Evolutionary conservation across 2,329 filamentous ascomycete genomes (phyloP).

Genomic region (Bipolaris zeicola): DNA sequence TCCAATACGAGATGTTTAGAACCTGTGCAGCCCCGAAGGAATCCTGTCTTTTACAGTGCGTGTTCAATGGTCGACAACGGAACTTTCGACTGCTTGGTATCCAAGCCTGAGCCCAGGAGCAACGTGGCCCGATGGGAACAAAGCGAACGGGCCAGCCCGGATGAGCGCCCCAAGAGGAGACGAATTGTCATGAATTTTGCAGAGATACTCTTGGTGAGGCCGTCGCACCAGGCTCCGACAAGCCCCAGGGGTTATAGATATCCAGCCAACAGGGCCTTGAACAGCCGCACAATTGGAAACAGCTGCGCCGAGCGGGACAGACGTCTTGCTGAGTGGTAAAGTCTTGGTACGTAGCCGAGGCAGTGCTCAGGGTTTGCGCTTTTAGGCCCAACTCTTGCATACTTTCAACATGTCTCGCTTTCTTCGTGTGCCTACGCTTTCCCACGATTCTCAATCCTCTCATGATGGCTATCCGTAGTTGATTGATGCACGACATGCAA

Average conservation of each 20-base stretch:
- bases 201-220: slow-evolving; percentile 6
- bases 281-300: slow-evolving; percentile 14
- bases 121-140: slow-evolving; percentile 12
- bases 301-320: slow-evolving; percentile 23
- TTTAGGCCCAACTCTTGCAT: slow-evolving; percentile 17
- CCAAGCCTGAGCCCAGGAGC: slow-evolving; percentile 27
- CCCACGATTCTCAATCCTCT: slow-evolving; percentile 9
- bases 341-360: slow-evolving; percentile 31
- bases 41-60: slow-evolving; percentile 25
- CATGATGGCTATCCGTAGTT: slow-evolving; percentile 12
- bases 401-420: slow-evolving; percentile 13
- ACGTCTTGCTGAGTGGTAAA: slow-evolving; percentile 20
- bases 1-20: slow-evolving; percentile 46
- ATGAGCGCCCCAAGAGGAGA: slow-evolving; percentile 9
- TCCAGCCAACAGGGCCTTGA: slow-evolving; percentile 16
- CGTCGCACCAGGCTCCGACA: slow-evolving; percentile 9
- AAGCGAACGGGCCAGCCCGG: slow-evolving; percentile 9
- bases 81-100: slow-evolving; percentile 21
- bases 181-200: slow-evolving; percentile 8
- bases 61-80: slow-evolving; percentile 18
- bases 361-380: slow-evolving; percentile 13
- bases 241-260: slow-evolving; percentile 9
- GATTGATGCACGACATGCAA: slow-evolving; percentile 15
- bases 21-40: slow-evolving; percentile 17
- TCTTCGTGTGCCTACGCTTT: slow-evolving; percentile 11